Percentiles rank a stretch among this genome's conserved stretches.
These are phyloP conservation scores for Posidonia oceanica DNA, from an alignment of 116 monocot species.

Conservation along the genomic window DNA sequence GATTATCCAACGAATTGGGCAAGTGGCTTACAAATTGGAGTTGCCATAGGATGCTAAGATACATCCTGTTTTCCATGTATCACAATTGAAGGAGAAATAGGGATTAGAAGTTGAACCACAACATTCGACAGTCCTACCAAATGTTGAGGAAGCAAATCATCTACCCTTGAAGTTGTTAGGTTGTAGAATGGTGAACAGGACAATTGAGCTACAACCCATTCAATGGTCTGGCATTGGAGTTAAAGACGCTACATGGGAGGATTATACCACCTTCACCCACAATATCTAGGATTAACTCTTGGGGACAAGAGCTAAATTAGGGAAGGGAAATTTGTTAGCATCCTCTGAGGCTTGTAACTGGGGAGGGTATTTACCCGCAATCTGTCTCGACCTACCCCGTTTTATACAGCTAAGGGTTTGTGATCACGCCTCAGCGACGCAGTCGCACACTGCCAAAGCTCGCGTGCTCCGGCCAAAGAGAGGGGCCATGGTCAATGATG, in stretches of 20 bases:
- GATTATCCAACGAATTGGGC: background rate
- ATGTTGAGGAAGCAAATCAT: background rate
- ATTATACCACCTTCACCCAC: background rate
- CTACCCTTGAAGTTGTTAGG: background rate
- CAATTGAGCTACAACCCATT: background rate
- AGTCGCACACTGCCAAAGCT: too few species aligned
- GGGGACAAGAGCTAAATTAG: background rate
- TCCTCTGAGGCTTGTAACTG: too few species aligned
- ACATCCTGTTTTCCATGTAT: background rate
- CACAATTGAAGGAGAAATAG: background rate
- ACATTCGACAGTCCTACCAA: background rate
- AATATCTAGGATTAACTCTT: background rate
- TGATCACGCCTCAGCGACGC: too few species aligned
- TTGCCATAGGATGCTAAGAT: background rate
- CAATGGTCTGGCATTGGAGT: background rate
- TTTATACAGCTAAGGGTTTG: too few species aligned
- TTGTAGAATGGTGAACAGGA: background rate
- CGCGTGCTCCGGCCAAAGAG: too few species aligned
- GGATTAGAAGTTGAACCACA: background rate
- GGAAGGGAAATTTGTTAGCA: background rate
- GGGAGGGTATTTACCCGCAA: too few species aligned
- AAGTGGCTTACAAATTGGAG: background rate
- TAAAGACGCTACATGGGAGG: background rate
- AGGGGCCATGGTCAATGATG: too few species aligned
- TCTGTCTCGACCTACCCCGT: too few species aligned